phyloP scores from a whole-genome alignment of 495 filamentous ascomycete genomes.

The Penicillium ochrochloron region DNA sequence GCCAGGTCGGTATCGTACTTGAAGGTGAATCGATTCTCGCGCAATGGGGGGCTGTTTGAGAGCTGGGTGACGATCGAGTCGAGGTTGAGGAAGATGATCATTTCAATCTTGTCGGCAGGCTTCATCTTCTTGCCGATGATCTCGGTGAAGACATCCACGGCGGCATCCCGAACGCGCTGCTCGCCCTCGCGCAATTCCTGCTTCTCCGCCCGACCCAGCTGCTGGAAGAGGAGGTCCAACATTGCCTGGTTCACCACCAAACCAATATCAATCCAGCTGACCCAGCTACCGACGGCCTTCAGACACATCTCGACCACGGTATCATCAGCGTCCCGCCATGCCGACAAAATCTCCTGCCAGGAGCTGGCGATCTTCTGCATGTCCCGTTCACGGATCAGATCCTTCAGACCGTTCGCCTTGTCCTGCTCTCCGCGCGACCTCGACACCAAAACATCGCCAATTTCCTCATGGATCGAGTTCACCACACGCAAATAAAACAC shows the following conservation, averaged over 20 bases:
- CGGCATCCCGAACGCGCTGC: conserved; percentile 80
- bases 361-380: conserved; percentile 81
- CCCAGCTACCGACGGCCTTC: conserved; percentile 89
- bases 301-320: conserved; percentile 82
- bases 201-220: conserved; percentile 64
- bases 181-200: conserved; percentile 56
- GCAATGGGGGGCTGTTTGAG: conserved; percentile 75
- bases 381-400: conserved; percentile 81
- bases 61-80: conserved; percentile 80
- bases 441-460: conserved; percentile 87
- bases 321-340: conserved; percentile 77
- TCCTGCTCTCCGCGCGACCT: conserved; percentile 74
- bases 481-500: conserved; percentile 87
- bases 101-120: conserved; percentile 84
- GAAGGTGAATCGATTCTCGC: conserved; percentile 74
- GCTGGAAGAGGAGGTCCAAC: conserved; percentile 80
- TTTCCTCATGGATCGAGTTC: conserved; percentile 91
- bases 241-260: conserved; percentile 88
- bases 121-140: conserved; percentile 99
- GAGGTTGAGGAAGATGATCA: conserved; percentile 89
- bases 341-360: conserved; percentile 87
- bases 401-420: conserved; percentile 83
- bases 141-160: conserved; percentile 91
- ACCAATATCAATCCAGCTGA: conserved; percentile 96
- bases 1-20: conserved; percentile 94